phyloP scores from a whole-genome alignment of 1,139 yeast species.

The Spencermartinsiella ligniputridi region DNA sequence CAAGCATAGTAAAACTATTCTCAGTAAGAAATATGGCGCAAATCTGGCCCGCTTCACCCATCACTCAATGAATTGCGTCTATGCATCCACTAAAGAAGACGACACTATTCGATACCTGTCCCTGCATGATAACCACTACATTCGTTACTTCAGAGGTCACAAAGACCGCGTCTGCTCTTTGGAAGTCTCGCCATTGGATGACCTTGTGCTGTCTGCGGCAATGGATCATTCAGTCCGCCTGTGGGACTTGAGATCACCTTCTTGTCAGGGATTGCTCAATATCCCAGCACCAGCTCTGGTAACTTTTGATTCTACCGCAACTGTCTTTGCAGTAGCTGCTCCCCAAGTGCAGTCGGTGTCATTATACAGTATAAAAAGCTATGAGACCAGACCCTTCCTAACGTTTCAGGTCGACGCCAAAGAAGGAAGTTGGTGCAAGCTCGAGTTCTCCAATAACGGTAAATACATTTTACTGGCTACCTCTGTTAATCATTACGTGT shows the following conservation, averaged over 20 bases:
- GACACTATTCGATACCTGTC: conserved; percentile 58
- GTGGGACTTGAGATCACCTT: conserved; percentile 71
- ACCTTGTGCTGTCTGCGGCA: conserved; percentile 64
- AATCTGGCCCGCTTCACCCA: conserved; percentile 85
- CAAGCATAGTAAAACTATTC: conserved; percentile 47
- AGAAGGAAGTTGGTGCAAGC: conserved; percentile 51
- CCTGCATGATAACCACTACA: conserved; percentile 69
- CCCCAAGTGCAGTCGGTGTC: conserved; percentile 45
- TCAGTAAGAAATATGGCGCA: conserved; percentile 89
- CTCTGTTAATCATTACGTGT: conserved; percentile 49
- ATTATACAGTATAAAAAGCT: conserved; percentile 56
- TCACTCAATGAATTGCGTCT: conserved; percentile 64
- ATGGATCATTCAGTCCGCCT: conserved; percentile 74
- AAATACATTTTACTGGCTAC: conserved; percentile 67
- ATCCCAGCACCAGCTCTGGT: conserved; percentile 53
- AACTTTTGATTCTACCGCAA: conserved; percentile 80
- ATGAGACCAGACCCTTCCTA: conserved; percentile 54
- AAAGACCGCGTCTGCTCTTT: conserved; percentile 65
- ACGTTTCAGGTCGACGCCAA: conserved; percentile 38
- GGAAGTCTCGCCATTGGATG: conserved; percentile 71
- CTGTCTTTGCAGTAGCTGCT: conserved; percentile 70
- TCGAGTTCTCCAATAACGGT: conserved; percentile 84
- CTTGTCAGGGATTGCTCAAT: conserved; percentile 52
- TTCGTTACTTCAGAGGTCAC: conserved; percentile 87
- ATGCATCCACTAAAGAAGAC: conserved; percentile 79